Evolutionary conservation across 2,329 filamentous ascomycete genomes (phyloP).

Genomic region (Fusarium sp.): DNA sequence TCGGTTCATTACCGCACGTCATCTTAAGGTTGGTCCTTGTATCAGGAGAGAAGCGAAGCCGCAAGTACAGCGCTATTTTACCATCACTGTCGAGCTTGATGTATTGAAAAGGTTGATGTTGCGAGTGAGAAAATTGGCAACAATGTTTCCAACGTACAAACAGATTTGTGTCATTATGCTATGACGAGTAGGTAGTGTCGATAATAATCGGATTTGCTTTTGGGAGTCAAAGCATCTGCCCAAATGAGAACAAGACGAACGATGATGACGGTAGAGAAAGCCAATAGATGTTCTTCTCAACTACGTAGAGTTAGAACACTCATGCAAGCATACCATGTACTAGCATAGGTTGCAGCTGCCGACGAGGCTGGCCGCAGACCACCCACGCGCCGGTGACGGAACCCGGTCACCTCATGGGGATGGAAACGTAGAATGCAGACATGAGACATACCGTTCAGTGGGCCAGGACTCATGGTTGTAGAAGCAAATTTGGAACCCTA

Average conservation of each 20-base stretch:
- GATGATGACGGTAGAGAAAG: constrained; percentile 16
- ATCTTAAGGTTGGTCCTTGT: background rate
- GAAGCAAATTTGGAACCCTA: background rate
- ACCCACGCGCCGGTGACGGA: constrained; percentile 24
- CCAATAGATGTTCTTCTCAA: constrained; percentile 1
- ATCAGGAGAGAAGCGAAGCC: background rate
- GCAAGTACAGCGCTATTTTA: background rate
- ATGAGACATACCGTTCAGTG: constrained; percentile 1
- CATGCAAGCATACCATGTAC: constrained; percentile 14
- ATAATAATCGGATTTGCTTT: constrained; percentile 1
- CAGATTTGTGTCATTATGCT: background rate
- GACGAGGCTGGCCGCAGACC: constrained; percentile 36
- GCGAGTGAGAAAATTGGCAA: background rate
- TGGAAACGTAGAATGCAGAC: background rate
- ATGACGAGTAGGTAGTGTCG: background rate
- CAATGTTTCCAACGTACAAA: background rate
- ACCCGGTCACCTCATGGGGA: constrained; percentile 5
- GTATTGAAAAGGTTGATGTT: background rate
- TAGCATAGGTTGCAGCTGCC: constrained; percentile 30
- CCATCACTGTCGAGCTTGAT: background rate
- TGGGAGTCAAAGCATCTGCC: constrained; percentile 19
- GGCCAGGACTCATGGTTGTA: background rate
- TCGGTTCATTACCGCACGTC: background rate
- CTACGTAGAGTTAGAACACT: constrained; percentile 1
- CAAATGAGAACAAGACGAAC: background rate